Evolutionary conservation across 345 rosid species (phyloP).

Genomic region (Citrus medica): DNA sequence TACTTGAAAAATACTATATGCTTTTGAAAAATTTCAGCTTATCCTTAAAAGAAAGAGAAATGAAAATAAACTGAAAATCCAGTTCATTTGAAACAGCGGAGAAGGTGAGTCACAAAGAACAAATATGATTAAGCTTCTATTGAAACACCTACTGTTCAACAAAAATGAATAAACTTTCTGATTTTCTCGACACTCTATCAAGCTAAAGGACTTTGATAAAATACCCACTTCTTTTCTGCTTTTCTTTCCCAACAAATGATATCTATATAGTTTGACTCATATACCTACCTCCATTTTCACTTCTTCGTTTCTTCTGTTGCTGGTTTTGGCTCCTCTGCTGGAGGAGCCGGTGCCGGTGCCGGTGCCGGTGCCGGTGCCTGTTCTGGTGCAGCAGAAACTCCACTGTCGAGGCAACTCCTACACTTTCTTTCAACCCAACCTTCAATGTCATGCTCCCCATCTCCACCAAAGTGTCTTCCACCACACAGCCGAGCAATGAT

Average conservation of each 20-base stretch:
- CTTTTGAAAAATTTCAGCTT: not conserved
- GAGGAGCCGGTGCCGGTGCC: too few relatives aligned
- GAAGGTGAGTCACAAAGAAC: constrained; percentile 1
- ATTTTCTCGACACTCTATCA: not conserved
- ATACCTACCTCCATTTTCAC: constrained; percentile 21
- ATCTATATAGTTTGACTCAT: not conserved
- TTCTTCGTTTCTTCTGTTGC: constrained; percentile 44
- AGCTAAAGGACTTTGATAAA: not conserved
- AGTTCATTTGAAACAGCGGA: not conserved
- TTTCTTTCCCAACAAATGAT: not conserved
- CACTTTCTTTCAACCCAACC: constrained; percentile 89
- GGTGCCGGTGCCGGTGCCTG: too few relatives aligned
- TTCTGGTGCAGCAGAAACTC: constrained; percentile 37
- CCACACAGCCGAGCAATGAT: constrained; percentile 73
- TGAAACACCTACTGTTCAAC: not conserved
- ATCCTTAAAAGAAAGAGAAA: not conserved
- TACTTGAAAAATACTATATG: not conserved
- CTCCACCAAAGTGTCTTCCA: constrained; percentile 58
- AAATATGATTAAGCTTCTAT: not conserved
- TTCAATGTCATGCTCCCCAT: constrained; percentile 77
- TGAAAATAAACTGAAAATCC: not conserved
- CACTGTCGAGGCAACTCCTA: constrained; percentile 82
- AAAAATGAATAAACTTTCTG: not conserved
- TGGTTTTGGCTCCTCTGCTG: constrained; percentile 28
- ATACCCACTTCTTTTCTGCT: not conserved